These are phyloP conservation scores for Cutaneotrichosporon cyanovorans DNA, from an alignment of 1,284 basidiomycete genomes.

Conservation along the genomic window DNA sequence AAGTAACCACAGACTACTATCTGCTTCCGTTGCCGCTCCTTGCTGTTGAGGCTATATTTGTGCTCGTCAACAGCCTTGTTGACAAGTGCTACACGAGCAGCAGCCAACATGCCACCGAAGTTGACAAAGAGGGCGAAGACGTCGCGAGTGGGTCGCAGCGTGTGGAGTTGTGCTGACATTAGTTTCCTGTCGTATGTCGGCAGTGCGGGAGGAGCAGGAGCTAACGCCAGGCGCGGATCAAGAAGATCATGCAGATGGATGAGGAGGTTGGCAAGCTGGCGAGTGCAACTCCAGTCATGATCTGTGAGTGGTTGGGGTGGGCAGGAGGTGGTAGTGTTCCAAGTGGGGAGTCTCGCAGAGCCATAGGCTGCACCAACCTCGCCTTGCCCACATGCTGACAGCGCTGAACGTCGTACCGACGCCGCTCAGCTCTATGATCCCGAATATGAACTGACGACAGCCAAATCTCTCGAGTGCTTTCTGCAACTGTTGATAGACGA, in stretches of 20 bases:
- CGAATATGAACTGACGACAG: slow-evolving; percentile 48
- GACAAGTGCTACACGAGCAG: no score
- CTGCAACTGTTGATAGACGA: slow-evolving; percentile 79
- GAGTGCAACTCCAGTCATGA: slow-evolving; percentile 91
- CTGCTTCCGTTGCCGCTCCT: not conserved
- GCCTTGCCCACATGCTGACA: no score
- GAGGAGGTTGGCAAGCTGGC: slow-evolving; percentile 99
- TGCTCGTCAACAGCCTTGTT: not conserved
- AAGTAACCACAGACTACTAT: no score
- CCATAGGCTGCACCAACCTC: no score
- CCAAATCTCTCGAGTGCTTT: slow-evolving; percentile 93
- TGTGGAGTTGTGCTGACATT: slow-evolving; percentile 13
- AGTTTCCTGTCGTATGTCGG: slow-evolving; percentile 39
- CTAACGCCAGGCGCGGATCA: slow-evolving; percentile 69
- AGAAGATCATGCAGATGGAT: slow-evolving; percentile 99
- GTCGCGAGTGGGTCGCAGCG: slow-evolving; percentile 24
- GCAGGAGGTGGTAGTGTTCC: no score
- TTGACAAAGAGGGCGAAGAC: slow-evolving; percentile 31
- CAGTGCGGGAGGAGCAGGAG: not conserved
- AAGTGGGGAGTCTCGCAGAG: no score
- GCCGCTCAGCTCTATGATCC: no score
- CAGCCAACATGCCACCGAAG: slow-evolving; percentile 16
- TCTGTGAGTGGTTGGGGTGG: slow-evolving; percentile 59
- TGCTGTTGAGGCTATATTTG: not conserved
- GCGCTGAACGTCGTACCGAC: no score